A percentile compares a stretch with the other conserved stretches of the same genome.
phyloP scores from a whole-genome alignment of 1,284 basidiomycete species.

The Phlebopus sp. region DNA sequence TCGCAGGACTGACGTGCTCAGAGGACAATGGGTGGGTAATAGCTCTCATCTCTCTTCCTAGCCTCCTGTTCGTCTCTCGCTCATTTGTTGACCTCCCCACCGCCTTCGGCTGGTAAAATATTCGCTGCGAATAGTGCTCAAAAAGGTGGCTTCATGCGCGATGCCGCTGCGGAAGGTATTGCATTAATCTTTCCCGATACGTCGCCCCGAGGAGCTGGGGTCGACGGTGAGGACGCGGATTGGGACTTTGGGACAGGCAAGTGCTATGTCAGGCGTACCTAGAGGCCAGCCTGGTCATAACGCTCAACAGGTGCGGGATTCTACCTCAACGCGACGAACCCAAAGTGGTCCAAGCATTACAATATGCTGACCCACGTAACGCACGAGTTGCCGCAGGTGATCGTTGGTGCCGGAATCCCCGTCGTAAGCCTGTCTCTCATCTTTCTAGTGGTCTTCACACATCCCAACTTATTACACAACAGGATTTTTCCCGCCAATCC shows the following conservation, averaged over 20 bases:
- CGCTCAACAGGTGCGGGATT: constrained; percentile 78
- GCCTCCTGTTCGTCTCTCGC: no score
- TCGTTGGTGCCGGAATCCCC: constrained; percentile 66
- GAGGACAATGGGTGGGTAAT: constrained; percentile 85
- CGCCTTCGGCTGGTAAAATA: neutral
- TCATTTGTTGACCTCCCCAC: no score
- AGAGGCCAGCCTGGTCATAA: constrained; percentile 1
- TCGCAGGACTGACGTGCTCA: constrained; percentile 92
- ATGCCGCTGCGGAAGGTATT: constrained; percentile 80
- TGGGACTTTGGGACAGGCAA: constrained; percentile 90
- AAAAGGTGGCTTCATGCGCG: constrained; percentile 82
- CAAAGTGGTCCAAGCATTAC: constrained; percentile 81
- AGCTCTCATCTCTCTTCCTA: no score
- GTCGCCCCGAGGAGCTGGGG: constrained; percentile 88
- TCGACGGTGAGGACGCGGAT: constrained; percentile 82
- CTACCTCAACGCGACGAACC: constrained; percentile 85
- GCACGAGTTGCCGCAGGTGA: constrained; percentile 76
- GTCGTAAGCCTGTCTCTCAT: constrained; percentile 45
- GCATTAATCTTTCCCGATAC: constrained; percentile 97
- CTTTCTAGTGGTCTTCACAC: constrained; percentile 4
- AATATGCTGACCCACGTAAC: constrained; percentile 88
- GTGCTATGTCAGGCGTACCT: constrained; percentile 9
- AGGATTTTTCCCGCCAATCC: constrained; percentile 73
- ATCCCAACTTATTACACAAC: constrained; percentile 1
- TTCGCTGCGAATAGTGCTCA: constrained; percentile 56